Percentiles rank a stretch among this genome's conserved stretches.
Evolutionary conservation across 2,329 filamentous ascomycete genomes (phyloP).

Genomic region (Fusarium dimerum): DNA sequence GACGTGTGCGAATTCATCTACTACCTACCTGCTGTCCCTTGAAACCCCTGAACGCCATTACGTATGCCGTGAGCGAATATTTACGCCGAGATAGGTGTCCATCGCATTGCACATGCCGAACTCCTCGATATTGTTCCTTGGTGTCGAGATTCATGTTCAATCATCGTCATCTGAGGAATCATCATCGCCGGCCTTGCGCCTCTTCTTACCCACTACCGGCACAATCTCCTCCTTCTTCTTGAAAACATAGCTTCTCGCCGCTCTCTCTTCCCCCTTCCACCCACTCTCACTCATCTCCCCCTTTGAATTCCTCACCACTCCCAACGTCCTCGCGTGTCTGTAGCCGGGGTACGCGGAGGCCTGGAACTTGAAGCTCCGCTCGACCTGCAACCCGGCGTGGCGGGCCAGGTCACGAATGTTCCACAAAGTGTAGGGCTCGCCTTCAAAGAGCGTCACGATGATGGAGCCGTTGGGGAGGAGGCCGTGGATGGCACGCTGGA

Average conservation of each 20-base stretch:
- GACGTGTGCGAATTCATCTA: background rate
- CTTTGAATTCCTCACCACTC: constrained; percentile 55
- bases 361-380: constrained; percentile 70
- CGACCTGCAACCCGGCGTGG: constrained; percentile 70
- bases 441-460: constrained; percentile 87
- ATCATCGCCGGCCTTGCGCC: constrained; percentile 28
- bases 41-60: background rate
- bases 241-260: constrained; percentile 63
- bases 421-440: constrained; percentile 93
- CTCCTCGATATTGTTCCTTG: no score
- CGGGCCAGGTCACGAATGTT: constrained; percentile 86
- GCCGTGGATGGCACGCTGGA: constrained; percentile 49
- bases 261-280: constrained; percentile 45
- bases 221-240: constrained; percentile 56
- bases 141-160: constrained; percentile 4
- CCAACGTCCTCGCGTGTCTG: constrained; percentile 70
- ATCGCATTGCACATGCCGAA: background rate
- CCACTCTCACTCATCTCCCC: constrained; percentile 43
- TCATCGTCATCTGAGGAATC: constrained; percentile 37
- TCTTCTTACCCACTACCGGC: constrained; percentile 28
- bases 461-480: constrained; percentile 58
- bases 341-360: constrained; percentile 71
- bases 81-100: background rate
- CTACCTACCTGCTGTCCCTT: background rate
- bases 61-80: background rate